phyloP scores from a whole-genome alignment of 2,329 filamentous ascomycete genomes.

The Epichloe brachyelytri region DNA sequence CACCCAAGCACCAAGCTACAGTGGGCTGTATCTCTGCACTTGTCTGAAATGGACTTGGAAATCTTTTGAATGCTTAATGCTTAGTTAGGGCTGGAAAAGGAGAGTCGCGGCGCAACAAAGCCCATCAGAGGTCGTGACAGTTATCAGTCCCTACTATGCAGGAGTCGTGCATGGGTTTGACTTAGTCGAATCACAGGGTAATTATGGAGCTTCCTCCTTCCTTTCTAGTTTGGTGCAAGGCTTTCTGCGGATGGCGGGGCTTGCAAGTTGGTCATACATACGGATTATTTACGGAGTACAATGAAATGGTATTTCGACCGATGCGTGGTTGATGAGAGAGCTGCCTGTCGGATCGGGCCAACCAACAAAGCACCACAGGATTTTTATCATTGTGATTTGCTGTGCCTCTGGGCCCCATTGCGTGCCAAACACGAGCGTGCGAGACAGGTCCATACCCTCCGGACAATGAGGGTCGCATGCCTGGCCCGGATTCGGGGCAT shows the following conservation, averaged over 20 bases:
- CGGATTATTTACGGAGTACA: too few relatives aligned
- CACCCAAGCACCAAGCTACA: too few relatives aligned
- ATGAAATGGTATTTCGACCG: neutral
- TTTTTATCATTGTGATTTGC: neutral
- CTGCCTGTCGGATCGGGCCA: neutral
- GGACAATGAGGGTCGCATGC: too few relatives aligned
- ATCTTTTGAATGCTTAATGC: neutral
- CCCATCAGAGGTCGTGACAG: neutral
- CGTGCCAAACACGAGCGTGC: neutral
- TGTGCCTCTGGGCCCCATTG: neutral
- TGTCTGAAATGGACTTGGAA: neutral
- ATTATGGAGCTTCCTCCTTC: too few relatives aligned
- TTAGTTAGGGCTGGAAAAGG: neutral
- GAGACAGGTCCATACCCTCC: neutral
- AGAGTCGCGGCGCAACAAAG: neutral
- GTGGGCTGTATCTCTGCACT: too few relatives aligned
- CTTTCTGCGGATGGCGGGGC: neutral
- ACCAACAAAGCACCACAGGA: neutral
- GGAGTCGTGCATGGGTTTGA: neutral
- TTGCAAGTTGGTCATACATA: neutral
- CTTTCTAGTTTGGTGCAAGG: too few relatives aligned
- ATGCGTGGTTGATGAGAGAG: neutral
- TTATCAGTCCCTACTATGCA: too few relatives aligned
- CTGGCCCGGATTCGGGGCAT: neutral
- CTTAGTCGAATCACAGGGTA: too few relatives aligned